Evolutionary conservation across 139 green algal genomes (phyloP).

Genomic region (Chlorella sp.): DNA sequence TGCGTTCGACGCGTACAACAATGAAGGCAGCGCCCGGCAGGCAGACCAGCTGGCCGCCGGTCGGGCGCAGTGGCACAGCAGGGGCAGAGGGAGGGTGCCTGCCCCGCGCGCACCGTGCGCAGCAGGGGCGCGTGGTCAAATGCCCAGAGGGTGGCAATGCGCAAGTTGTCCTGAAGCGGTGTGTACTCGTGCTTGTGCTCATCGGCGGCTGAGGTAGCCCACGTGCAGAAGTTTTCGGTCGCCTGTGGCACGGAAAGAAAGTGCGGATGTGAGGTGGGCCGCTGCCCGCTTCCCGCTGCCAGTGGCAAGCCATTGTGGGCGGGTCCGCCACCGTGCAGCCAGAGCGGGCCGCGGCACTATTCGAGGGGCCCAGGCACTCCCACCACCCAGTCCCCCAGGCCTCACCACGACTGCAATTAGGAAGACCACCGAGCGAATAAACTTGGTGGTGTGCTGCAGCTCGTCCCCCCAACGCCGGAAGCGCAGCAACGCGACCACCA

Average conservation of each 20-base stretch:
- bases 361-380: not conserved
- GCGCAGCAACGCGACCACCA: constrained; percentile 40
- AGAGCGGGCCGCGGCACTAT: not conserved
- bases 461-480: constrained; percentile 73
- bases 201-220: constrained; percentile 72
- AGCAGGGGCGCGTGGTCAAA: too few species aligned
- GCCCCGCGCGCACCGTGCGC: too few species aligned
- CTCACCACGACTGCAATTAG: constrained; percentile 60
- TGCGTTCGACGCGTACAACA: too few species aligned
- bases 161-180: constrained; percentile 78
- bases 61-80: too few species aligned
- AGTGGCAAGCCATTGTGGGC: too few species aligned
- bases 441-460: constrained; percentile 48
- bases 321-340: too few species aligned
- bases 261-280: too few species aligned
- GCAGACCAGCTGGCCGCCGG: too few species aligned
- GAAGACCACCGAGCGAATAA: constrained; percentile 50
- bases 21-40: too few species aligned
- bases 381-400: constrained; percentile 58
- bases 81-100: too few species aligned
- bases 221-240: constrained; percentile 28
- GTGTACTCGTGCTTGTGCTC: constrained; percentile 62
- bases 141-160: constrained; percentile 41
- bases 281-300: too few species aligned
- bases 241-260: not conserved